phyloP scores from a whole-genome alignment of 805 yeast genomes.

The Saccharomycopsis oosterbeekiorum region DNA sequence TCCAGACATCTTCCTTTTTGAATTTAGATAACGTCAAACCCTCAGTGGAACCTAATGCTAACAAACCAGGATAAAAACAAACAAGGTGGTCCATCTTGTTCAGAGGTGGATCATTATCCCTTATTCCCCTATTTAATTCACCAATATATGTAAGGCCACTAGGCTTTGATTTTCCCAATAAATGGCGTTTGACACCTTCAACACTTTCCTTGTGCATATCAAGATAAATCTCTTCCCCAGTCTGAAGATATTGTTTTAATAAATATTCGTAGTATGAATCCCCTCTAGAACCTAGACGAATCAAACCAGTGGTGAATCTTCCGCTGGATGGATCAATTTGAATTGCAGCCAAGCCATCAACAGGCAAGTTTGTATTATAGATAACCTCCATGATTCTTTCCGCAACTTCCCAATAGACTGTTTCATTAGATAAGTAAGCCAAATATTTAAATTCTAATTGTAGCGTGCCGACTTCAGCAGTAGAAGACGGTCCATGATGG shows the following conservation, averaged over 20 bases:
- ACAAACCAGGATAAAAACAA: constrained; percentile 82
- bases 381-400: constrained; percentile 65
- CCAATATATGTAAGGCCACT: constrained; percentile 60
- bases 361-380: constrained; percentile 47
- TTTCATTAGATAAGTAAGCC: constrained; percentile 70
- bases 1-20: constrained; percentile 47
- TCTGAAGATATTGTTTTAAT: constrained; percentile 76
- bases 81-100: constrained; percentile 88
- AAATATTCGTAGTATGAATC: constrained; percentile 90
- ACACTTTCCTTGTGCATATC: constrained; percentile 71
- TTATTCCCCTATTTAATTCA: constrained; percentile 63
- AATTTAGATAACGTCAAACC: constrained; percentile 55
- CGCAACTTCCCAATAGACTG: constrained; percentile 64
- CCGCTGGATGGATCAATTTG: constrained; percentile 70
- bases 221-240: constrained; percentile 54
- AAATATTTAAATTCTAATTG: constrained; percentile 83
- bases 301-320: constrained; percentile 48
- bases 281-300: constrained; percentile 84
- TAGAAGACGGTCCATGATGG: constrained; percentile 71
- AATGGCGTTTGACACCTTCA: constrained; percentile 61
- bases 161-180: constrained; percentile 54
- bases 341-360: constrained; percentile 77
- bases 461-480: constrained; percentile 82
- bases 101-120: constrained; percentile 37
- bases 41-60: constrained; percentile 82